A percentile compares a stretch with the other conserved stretches of the same genome.
Evolutionary conservation across 2,329 filamentous ascomycete species (phyloP).

Genomic region (Monosporascus sp.): DNA sequence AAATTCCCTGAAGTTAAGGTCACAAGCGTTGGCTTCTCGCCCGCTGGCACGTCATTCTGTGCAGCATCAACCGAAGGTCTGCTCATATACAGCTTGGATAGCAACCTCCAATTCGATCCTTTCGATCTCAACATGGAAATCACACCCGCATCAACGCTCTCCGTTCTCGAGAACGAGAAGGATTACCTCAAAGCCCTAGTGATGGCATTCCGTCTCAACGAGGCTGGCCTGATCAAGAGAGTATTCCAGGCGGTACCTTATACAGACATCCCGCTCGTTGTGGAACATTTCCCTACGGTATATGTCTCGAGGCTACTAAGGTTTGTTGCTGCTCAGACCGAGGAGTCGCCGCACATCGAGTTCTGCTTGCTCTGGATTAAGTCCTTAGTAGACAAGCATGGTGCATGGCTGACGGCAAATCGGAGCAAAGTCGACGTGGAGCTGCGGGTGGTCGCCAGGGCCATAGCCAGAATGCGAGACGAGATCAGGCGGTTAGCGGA

Average conservation of each 20-base stretch:
- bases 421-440: constrained; percentile 77
- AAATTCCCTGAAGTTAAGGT: constrained; percentile 80
- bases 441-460: constrained; percentile 74
- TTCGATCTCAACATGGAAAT: constrained; percentile 94
- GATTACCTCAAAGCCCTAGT: constrained; percentile 89
- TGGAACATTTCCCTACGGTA: constrained; percentile 72
- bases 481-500: constrained; percentile 81
- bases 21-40: constrained; percentile 78
- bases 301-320: constrained; percentile 82
- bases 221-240: constrained; percentile 71
- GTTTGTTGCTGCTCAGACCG: constrained; percentile 82
- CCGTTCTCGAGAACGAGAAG: constrained; percentile 58
- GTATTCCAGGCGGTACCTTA: constrained; percentile 83
- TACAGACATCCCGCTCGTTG: constrained; percentile 68
- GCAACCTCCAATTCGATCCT: constrained; percentile 80
- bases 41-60: constrained; percentile 85
- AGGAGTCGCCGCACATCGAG: constrained; percentile 88
- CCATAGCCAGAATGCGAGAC: constrained; percentile 72
- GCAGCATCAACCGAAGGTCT: constrained; percentile 92
- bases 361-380: constrained; percentile 94
- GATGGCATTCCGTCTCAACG: constrained; percentile 96
- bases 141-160: constrained; percentile 78
- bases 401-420: constrained; percentile 77
- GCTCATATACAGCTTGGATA: constrained; percentile 88
- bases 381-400: constrained; percentile 74